Evolutionary conservation across 768 basidiomycete genomes (phyloP), one percentile per base, ranked within the genome.

Genomic region (Kwoniella dejecticola): DNA sequence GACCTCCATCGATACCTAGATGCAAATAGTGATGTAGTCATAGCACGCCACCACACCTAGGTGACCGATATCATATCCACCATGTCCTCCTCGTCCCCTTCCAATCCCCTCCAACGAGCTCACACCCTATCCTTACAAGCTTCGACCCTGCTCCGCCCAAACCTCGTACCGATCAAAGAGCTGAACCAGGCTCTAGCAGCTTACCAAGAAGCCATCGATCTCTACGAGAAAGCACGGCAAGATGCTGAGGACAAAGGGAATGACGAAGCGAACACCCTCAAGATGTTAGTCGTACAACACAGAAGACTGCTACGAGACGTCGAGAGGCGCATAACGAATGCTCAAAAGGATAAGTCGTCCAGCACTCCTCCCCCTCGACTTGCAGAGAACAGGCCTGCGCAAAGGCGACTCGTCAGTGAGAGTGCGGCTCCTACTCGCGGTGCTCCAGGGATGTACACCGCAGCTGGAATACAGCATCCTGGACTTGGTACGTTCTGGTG

Each of bases 261-360:
- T 21, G 52, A 66, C 60, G 67, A 69, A 8, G 52, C 57, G 33
- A 61, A 63, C 33, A 75, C 77, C 1, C 62, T 78, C 4, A 62
- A 67, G 30, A 59, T 78, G 15, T 61, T 78, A 26, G 57, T 61
- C 4, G 58, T 63, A 10, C 77, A 78, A 56, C 74, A 78, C 58
- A 60, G 67, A 17, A 76, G 72, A 48, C 61, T 75, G n/a, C 65
- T 69, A 12, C 55, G 59, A 23, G 75, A 76, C 57, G 52, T 76
- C 11, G 70, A 73, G 46, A 40, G 77, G 29, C 57, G 75, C 30
- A 68, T 73, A 12, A 26, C 55, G 6, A 38, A 45, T 21, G 27
- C 59, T 40, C 47, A 54, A 29, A 29, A 64, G 44, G 48, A 50
- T 50, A 27, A 50, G 19, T n/a, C 48, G 24, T 12, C 21, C 27